Evolutionary conservation across 2,329 filamentous ascomycete genomes (phyloP).

Genomic region (Ophiostoma fasciatum): DNA sequence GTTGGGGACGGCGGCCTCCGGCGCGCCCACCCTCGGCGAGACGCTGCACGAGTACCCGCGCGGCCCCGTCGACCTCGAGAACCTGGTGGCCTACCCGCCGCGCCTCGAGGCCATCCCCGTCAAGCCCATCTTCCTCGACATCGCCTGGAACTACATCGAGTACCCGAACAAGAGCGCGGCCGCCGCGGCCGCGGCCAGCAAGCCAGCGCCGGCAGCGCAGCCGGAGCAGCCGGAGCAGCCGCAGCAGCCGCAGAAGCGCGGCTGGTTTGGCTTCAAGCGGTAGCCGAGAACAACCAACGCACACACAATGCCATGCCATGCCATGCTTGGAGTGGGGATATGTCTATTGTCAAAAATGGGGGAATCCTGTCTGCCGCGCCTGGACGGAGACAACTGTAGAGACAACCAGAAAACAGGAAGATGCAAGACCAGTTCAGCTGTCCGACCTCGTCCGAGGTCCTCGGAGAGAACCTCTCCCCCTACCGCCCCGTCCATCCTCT

Average conservation of each 20-base stretch:
- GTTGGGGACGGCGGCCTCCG: no score
- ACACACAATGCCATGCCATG: no score
- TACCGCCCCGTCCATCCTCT: no score
- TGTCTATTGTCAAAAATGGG: no score
- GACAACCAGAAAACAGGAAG: no score
- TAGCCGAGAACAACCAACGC: no score
- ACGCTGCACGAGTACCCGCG: slow-evolving; percentile 61
- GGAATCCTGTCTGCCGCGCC: no score
- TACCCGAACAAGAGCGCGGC: slow-evolving; percentile 52
- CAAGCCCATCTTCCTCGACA: slow-evolving; percentile 90
- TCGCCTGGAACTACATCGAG: slow-evolving; percentile 94
- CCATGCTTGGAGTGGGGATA: no score
- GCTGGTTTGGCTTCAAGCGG: slow-evolving; percentile 64
- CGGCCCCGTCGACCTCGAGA: slow-evolving; percentile 56
- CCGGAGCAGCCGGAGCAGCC: slow-evolving; percentile 23
- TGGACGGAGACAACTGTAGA: no score
- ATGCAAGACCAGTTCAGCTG: no score
- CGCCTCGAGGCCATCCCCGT: slow-evolving; percentile 70
- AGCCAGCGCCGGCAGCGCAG: slow-evolving; percentile 14
- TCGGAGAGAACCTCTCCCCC: no score
- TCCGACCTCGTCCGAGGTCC: no score
- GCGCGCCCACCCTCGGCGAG: slow-evolving; percentile 45
- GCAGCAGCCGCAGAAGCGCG: slow-evolving; percentile 42
- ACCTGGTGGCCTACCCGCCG: slow-evolving; percentile 78
- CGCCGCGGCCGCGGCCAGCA: slow-evolving; percentile 9